Conservation (phyloP, 306 rosid species). For the Pachyrhizus erosus region DNA sequence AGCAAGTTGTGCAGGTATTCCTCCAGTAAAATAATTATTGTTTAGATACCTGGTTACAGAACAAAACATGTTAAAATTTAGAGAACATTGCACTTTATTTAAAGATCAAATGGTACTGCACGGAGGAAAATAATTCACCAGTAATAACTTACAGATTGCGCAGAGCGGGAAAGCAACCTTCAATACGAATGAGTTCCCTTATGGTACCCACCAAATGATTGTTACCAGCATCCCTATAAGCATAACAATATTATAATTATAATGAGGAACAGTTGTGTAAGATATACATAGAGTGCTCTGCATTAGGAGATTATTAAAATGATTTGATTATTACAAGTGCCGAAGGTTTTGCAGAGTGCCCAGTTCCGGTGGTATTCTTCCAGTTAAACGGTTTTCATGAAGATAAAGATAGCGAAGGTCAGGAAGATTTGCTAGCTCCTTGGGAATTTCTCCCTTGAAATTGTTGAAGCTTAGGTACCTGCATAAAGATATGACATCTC, state of each 20-base stretch:
- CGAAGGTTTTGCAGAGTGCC: conserved; percentile 94
- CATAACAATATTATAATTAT: conserved; percentile 26
- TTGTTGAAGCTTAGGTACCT: conserved; percentile 96
- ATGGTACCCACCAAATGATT: conserved; percentile 99
- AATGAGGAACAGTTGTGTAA: conserved; percentile 27
- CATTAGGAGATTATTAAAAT: conserved; percentile 5
- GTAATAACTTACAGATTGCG: conserved; percentile 83
- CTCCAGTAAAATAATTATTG: conserved; percentile 95
- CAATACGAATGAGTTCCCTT: conserved; percentile 94
- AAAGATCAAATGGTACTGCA: neutral
- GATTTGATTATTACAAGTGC: conserved; percentile 68
- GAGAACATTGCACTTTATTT: neutral
- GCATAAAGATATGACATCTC: conserved; percentile 26
- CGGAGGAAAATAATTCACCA: conserved; percentile 19
- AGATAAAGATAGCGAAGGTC: conserved; percentile 93
- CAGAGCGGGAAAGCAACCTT: conserved; percentile 93
- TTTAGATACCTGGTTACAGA: conserved; percentile 73
- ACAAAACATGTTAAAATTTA: conserved; percentile 31
- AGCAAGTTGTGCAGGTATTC: conserved; percentile 93
- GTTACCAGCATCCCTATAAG: conserved; percentile 89
- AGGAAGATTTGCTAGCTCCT: conserved; percentile 91
- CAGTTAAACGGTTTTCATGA: conserved; percentile 87
- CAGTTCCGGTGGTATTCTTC: conserved; percentile 89
- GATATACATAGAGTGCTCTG: conserved; percentile 11
- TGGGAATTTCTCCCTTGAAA: conserved; percentile 97